A percentile compares a stretch with the other conserved stretches of the same genome.
These are phyloP conservation scores for Sanghuangporus weigelae DNA, from an alignment of 1,284 basidiomycete genomes.

Conservation along the genomic window DNA sequence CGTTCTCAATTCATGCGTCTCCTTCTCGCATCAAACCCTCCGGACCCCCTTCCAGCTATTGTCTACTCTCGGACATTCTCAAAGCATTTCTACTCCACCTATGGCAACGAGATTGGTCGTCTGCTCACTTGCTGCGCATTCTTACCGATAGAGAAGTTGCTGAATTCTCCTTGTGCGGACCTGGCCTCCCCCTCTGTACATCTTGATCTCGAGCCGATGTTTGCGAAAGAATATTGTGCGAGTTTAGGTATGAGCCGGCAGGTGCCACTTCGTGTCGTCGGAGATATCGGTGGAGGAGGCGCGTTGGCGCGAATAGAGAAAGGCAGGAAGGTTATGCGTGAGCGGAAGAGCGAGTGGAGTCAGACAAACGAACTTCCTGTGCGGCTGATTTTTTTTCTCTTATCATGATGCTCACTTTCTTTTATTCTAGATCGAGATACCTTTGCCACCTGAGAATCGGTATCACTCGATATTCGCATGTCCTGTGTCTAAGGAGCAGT, in stretches of 20 bases:
- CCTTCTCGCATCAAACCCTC: constrained; percentile 52
- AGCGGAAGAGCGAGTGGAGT: constrained; percentile 88
- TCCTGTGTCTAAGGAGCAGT: constrained; percentile 96
- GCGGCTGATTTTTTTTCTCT: constrained; percentile 26
- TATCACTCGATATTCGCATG: constrained; percentile 98
- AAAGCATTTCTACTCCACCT: constrained; percentile 59
- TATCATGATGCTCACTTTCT: neutral
- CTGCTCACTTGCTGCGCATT: constrained; percentile 77
- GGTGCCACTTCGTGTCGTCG: constrained; percentile 80
- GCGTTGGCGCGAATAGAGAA: constrained; percentile 89
- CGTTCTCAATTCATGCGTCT: constrained; percentile 80
- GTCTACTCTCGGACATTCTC: constrained; percentile 71
- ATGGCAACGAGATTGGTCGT: constrained; percentile 63
- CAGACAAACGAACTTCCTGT: constrained; percentile 89
- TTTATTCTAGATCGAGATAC: constrained; percentile 83
- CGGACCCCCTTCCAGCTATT: constrained; percentile 55
- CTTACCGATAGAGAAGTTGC: constrained; percentile 57
- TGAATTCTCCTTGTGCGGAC: constrained; percentile 70
- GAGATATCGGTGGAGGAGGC: constrained; percentile 87
- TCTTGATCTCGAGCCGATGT: constrained; percentile 73
- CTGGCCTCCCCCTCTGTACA: constrained; percentile 65
- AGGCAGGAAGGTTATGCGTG: constrained; percentile 87
- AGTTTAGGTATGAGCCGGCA: constrained; percentile 83
- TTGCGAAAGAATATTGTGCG: constrained; percentile 87
- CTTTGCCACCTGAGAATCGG: constrained; percentile 76